Evolutionary conservation across 2,329 filamentous ascomycete genomes (phyloP).

Genomic region (Trichophyton schoenleinii): DNA sequence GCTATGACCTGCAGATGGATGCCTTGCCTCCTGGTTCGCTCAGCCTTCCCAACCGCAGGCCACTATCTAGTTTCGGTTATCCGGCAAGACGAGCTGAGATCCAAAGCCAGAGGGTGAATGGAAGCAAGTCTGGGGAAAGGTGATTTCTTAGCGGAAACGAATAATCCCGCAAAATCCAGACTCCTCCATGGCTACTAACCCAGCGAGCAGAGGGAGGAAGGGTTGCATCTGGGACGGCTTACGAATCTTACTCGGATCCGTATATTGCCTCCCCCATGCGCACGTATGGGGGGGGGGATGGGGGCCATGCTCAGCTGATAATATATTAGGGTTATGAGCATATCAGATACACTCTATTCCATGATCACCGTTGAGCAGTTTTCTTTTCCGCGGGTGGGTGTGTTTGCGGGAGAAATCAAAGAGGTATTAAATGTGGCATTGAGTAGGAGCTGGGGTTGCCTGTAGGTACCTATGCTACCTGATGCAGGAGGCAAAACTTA

Average conservation of each 20-base stretch:
- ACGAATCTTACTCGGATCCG: not conserved
- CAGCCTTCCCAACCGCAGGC: not conserved
- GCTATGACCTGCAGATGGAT: conserved; percentile 4
- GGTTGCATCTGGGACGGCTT: not conserved
- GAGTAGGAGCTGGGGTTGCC: not conserved
- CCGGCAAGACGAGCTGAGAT: not conserved
- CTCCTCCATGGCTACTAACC: not conserved
- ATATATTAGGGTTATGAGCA: not conserved
- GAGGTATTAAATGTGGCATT: not conserved
- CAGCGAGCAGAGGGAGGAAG: not conserved
- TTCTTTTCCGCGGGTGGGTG: not conserved
- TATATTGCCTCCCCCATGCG: not conserved
- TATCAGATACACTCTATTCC: not conserved
- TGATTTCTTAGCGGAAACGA: not conserved
- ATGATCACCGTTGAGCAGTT: not conserved
- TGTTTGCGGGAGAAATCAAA: not conserved
- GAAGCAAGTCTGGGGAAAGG: not conserved
- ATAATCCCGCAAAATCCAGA: not conserved
- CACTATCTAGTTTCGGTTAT: not conserved
- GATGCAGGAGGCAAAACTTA: not conserved
- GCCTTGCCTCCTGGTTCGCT: not conserved
- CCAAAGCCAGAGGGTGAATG: not conserved
- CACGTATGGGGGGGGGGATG: not conserved
- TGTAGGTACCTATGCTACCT: not conserved
- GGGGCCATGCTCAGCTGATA: not conserved